A percentile compares a stretch with the other conserved stretches of the same genome.
Evolutionary conservation across 495 filamentous ascomycete genomes (phyloP).

Genomic region (Massariosphaeria phaeospora): DNA sequence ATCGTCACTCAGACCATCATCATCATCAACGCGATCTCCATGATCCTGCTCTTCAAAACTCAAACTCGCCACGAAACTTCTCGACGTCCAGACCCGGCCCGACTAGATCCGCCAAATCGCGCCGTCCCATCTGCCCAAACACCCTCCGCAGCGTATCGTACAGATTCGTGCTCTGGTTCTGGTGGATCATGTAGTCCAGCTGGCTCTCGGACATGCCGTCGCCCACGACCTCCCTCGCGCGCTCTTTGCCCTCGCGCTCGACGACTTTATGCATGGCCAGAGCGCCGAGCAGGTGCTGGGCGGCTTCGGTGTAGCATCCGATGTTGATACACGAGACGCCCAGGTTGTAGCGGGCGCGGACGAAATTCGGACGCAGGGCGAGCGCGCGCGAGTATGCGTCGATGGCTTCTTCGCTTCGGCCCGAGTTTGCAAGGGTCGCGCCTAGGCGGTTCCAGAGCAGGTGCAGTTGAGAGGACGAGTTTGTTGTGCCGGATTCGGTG

Average conservation of each 20-base stretch:
- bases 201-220: slow-evolving; percentile 58
- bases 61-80: slow-evolving; percentile 75
- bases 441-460: slow-evolving; percentile 97
- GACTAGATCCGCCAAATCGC: slow-evolving; percentile 83
- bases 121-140: slow-evolving; percentile 86
- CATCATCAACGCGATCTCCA: not conserved
- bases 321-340: slow-evolving; percentile 98
- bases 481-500: slow-evolving; percentile 70
- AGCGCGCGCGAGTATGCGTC: slow-evolving; percentile 92
- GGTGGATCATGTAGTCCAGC: slow-evolving; percentile 72
- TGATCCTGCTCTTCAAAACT: slow-evolving; percentile 51
- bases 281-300: slow-evolving; percentile 88
- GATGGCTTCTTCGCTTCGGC: slow-evolving; percentile 89
- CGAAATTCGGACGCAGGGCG: slow-evolving; percentile 86
- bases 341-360: slow-evolving; percentile 92
- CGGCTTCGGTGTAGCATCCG: slow-evolving; percentile 86
- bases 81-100: slow-evolving; percentile 87
- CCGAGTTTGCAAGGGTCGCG: slow-evolving; percentile 91
- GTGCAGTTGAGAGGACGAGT: slow-evolving; percentile 72
- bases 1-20: not conserved
- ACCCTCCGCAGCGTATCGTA: slow-evolving; percentile 90
- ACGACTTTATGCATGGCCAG: slow-evolving; percentile 95
- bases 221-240: slow-evolving; percentile 74
- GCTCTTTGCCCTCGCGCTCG: slow-evolving; percentile 75
- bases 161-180: slow-evolving; percentile 94